Conservation (phyloP, 441 rosid species). For the Populus hybrid region DNA sequence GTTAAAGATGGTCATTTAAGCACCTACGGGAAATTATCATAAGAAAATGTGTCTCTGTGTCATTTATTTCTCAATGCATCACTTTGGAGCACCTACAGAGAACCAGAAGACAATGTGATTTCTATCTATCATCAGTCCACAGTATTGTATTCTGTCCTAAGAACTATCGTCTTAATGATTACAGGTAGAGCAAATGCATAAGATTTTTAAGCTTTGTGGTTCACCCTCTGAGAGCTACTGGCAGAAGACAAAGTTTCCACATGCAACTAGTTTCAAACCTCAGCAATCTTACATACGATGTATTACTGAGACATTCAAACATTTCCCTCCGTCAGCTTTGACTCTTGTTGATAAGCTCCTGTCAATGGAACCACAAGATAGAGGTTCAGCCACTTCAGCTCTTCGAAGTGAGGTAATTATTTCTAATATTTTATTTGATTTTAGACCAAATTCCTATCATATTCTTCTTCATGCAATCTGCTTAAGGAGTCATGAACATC, state of each 20-base stretch:
- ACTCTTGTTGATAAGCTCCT: conserved; percentile 68
- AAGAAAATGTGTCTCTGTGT: too few species aligned
- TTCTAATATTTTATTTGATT: neutral
- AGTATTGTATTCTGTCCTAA: neutral
- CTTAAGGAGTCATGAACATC: neutral
- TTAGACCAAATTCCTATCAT: neutral
- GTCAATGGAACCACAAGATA: conserved; percentile 60
- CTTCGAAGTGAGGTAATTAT: conserved; percentile 58
- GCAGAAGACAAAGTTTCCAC: conserved; percentile 59
- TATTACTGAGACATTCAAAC: conserved; percentile 52
- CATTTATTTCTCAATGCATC: too few species aligned
- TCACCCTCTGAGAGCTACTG: conserved; percentile 76
- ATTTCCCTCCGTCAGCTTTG: conserved; percentile 58
- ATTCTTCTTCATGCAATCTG: neutral
- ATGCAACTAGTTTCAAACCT: conserved; percentile 78
- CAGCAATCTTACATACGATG: conserved; percentile 67
- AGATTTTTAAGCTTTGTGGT: conserved; percentile 93
- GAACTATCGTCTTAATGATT: neutral
- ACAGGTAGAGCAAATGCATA: conserved; percentile 96
- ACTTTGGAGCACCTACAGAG: too few species aligned
- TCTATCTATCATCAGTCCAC: too few species aligned
- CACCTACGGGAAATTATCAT: neutral
- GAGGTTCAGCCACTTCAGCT: conserved; percentile 64
- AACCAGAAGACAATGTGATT: too few species aligned
- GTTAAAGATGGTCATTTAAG: neutral